These are phyloP conservation scores for Xylaria polymorpha DNA, from an alignment of 2,329 filamentous ascomycete genomes.

Conservation along the genomic window DNA sequence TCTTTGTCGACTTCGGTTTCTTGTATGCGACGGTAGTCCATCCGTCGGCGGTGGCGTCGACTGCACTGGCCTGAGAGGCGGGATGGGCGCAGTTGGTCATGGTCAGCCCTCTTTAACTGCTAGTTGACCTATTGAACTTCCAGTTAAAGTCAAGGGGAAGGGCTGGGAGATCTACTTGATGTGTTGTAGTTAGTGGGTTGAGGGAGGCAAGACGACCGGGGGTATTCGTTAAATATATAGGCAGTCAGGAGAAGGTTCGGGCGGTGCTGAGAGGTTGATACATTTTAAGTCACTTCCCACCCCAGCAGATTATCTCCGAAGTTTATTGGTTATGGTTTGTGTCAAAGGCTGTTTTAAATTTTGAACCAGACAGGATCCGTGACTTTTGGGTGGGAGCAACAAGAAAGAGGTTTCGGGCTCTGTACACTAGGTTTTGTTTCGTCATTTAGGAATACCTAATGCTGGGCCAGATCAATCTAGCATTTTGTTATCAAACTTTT, in stretches of 20 bases:
- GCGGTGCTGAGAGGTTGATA: neutral
- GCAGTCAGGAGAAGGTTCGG: neutral
- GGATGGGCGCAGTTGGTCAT: neutral
- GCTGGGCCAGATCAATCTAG: slow-evolving; percentile 51
- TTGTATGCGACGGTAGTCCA: slow-evolving; percentile 10
- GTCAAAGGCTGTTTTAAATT: neutral
- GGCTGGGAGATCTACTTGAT: neutral
- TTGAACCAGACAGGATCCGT: neutral
- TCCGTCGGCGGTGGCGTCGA: neutral
- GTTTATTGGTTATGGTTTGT: neutral
- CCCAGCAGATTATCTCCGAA: neutral
- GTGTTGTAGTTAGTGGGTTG: neutral
- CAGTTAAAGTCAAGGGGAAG: neutral
- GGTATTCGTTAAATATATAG: neutral
- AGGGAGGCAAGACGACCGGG: neutral
- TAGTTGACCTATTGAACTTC: neutral
- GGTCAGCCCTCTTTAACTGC: neutral
- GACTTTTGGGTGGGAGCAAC: neutral
- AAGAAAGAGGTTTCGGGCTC: neutral
- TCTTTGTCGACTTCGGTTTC: neutral
- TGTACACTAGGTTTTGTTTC: slow-evolving; percentile 2
- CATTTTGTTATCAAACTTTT: slow-evolving; percentile 55
- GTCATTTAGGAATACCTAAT: neutral
- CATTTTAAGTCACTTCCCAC: neutral
- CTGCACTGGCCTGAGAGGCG: neutral